Conservation (phyloP, 169 alveolate genomes). For the Plasmodium cynomolgi region DNA sequence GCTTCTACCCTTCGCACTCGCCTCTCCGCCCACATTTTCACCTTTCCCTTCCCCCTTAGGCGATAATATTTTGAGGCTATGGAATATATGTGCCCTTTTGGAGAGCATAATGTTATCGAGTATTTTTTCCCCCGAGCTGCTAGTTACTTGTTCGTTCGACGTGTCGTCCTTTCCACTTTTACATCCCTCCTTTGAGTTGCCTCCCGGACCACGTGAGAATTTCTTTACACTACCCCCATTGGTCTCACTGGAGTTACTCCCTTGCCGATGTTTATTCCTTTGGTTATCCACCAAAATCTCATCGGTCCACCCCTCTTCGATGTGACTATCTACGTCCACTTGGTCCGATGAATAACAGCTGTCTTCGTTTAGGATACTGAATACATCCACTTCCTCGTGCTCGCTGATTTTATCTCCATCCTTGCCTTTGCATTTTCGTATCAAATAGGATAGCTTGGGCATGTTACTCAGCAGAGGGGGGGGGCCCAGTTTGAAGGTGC, state of each 20-base stretch:
- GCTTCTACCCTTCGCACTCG: not conserved
- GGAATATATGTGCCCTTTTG: slow-evolving; percentile 44
- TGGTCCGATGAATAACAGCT: not conserved
- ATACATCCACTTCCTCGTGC: slow-evolving; percentile 15
- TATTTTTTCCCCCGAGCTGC: not conserved
- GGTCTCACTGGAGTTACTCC: not conserved
- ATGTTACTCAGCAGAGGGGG: not conserved
- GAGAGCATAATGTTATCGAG: slow-evolving; percentile 12
- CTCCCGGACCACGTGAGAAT: not conserved
- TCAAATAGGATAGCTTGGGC: slow-evolving; percentile 27
- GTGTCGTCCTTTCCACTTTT: not conserved
- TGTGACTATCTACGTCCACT: not conserved
- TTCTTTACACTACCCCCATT: not conserved
- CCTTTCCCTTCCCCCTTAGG: slow-evolving; percentile 1
- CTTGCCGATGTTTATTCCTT: not conserved
- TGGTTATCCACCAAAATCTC: not conserved
- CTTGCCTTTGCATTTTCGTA: slow-evolving; percentile 25
- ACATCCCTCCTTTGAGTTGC: not conserved
- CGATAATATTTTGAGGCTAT: slow-evolving; percentile 56
- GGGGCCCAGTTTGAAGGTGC: not conserved
- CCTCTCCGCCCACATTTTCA: not conserved
- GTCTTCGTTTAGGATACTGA: slow-evolving; percentile 11
- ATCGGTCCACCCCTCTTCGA: not conserved
- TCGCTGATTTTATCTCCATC: slow-evolving; percentile 44
- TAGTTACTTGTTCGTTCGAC: not conserved